These are phyloP conservation scores for Cicer chorassanicum DNA, from an alignment of 306 rosid species.

Conservation along the genomic window DNA sequence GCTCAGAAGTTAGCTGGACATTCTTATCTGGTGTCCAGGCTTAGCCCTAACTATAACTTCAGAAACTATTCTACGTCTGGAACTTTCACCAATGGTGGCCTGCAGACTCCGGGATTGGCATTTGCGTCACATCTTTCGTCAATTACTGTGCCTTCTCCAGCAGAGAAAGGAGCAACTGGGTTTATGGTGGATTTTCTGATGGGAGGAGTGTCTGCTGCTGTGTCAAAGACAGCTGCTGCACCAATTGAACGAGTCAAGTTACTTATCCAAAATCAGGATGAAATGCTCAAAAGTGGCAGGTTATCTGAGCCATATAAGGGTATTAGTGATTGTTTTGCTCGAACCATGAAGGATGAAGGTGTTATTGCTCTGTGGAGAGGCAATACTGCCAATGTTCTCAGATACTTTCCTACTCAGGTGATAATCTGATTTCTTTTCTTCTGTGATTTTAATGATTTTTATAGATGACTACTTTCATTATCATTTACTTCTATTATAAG, in stretches of 20 bases:
- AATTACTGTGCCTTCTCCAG: constrained; percentile 63
- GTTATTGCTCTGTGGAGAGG: constrained; percentile 85
- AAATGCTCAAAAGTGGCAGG: constrained; percentile 79
- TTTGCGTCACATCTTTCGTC: constrained; percentile 45
- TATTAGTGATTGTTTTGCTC: constrained; percentile 76
- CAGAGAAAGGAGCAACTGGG: constrained; percentile 65
- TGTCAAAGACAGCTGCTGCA: constrained; percentile 90
- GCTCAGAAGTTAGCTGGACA: constrained; percentile 76
- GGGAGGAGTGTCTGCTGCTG: constrained; percentile 98
- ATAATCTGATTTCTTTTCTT: constrained; percentile 9
- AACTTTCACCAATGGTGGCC: constrained; percentile 52
- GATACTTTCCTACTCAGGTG: constrained; percentile 95
- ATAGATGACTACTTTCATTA: not conserved
- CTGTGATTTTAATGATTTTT: not conserved
- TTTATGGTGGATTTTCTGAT: constrained; percentile 76
- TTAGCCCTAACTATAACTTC: constrained; percentile 51
- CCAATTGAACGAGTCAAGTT: constrained; percentile 87
- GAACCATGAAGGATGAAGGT: constrained; percentile 88
- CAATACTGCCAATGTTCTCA: constrained; percentile 88
- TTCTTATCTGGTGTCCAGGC: constrained; percentile 69
- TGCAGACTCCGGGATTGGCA: constrained; percentile 57
- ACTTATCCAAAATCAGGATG: constrained; percentile 89
- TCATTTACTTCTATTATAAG: not conserved
- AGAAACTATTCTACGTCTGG: constrained; percentile 47
- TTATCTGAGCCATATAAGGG: constrained; percentile 88